A percentile compares a stretch with the other conserved stretches of the same genome.
These are phyloP conservation scores for Spencermartinsiella ligniputridi DNA, from an alignment of 1,139 yeast species.

Conservation along the genomic window DNA sequence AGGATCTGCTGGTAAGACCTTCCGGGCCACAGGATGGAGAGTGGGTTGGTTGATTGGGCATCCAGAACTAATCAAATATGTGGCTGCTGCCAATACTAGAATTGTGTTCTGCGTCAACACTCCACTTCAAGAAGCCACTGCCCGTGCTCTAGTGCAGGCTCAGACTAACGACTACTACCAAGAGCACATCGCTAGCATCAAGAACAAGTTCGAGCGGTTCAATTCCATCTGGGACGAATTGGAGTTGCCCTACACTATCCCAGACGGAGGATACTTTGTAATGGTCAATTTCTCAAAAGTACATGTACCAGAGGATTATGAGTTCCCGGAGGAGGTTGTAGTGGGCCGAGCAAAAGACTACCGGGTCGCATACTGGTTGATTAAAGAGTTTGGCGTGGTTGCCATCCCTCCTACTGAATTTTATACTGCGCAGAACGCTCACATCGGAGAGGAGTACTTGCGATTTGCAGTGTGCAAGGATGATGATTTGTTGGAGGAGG, in stretches of 20 bases:
- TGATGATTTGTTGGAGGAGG: constrained; percentile 71
- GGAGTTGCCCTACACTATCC: constrained; percentile 78
- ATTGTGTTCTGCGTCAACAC: constrained; percentile 86
- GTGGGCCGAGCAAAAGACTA: constrained; percentile 73
- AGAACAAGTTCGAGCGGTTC: constrained; percentile 65
- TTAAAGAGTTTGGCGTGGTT: constrained; percentile 88
- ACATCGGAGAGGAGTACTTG: constrained; percentile 74
- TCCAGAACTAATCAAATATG: constrained; percentile 73
- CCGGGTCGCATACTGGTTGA: constrained; percentile 86
- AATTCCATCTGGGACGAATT: constrained; percentile 78
- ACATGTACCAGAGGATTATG: constrained; percentile 67
- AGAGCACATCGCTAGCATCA: constrained; percentile 60
- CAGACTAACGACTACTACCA: constrained; percentile 61
- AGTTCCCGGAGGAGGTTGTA: constrained; percentile 64
- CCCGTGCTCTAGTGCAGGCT: constrained; percentile 67
- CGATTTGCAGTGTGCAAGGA: constrained; percentile 97
- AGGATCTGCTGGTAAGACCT: constrained; percentile 95
- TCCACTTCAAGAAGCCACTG: constrained; percentile 91
- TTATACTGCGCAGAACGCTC: constrained; percentile 63
- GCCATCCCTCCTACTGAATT: constrained; percentile 97
- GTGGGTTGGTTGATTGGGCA: constrained; percentile 94
- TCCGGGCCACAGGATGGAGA: constrained; percentile 99
- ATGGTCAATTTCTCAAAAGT: constrained; percentile 82
- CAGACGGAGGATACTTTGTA: constrained; percentile 92
- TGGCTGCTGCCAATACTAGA: constrained; percentile 86